Base-by-base conservation (phyloP, 352 stramenopile species). In the Plasmopara viticola region DNA sequence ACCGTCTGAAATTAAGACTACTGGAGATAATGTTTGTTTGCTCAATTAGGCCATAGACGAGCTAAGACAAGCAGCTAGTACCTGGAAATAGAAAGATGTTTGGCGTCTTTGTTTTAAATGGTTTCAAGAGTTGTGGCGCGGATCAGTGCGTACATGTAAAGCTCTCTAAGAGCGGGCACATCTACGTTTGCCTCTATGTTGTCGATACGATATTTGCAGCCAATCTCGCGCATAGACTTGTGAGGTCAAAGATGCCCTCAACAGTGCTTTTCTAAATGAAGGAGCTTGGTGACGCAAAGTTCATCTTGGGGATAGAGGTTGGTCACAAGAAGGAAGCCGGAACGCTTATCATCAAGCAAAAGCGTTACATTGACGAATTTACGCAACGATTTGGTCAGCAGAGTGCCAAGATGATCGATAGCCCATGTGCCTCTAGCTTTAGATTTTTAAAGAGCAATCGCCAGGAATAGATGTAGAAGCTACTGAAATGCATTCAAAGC, bases 281-380 rank as follows among this genome's bases (percentile, higher is more conserved):
- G 20, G 58, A 64, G 8, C 8, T 66, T 9, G 45, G 53, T 6
- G 2, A 52, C 29, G 5, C 14, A 62, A 51, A 15, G 4, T 59
- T 63, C 33, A 58, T 68, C 5, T 12, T 64, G 14, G 58, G 54
- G 0, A 63, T 68, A 51, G 51, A 71, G n/a, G 59, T 71, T 2
- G 44, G 57, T 6, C 50, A 56, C 29, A 44, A 66, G 9, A 15
- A 38, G 14, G 3, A 2, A 0, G 44, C 31, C 31, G 31, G 7
- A 35, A 35, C 31, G 1, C 10, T 35, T 12, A 35, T 35, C 2
- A 35, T 12, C 30, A 64, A 56, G 18, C 52, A 64, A 15, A 57
- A 46, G 0, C 31, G 42, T 49, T 8, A 9, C 9, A 51, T 31
- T 12, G 31, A 35, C 31, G 31, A 35, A 2, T 8, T 8, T 12